Percentiles rank a stretch among this genome's conserved stretches.
phyloP scores from a whole-genome alignment of 176 grass and related monocot genomes.

The Avena eriantha region DNA sequence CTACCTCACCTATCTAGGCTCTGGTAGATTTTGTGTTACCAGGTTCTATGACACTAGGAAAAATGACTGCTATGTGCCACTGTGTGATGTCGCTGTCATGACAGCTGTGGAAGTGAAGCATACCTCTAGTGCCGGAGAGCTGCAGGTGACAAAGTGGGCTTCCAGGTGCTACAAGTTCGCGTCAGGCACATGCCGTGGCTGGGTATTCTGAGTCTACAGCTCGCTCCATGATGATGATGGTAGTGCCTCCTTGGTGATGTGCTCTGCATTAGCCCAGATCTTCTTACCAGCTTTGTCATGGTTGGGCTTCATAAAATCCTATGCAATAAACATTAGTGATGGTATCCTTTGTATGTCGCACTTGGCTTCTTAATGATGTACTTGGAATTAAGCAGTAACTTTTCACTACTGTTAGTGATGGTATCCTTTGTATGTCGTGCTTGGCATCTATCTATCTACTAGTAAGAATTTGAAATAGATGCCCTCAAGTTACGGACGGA shows the following conservation, averaged over 20 bases:
- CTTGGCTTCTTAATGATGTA: too few relatives aligned
- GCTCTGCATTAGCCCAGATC: neutral
- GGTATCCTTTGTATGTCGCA: neutral
- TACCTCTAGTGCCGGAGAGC: neutral
- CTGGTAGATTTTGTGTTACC: neutral
- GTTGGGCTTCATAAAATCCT: neutral
- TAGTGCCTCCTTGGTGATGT: neutral
- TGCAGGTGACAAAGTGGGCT: neutral
- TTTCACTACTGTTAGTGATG: too few relatives aligned
- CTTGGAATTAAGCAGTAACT: too few relatives aligned
- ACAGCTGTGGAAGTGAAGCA: neutral
- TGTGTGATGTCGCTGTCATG: neutral
- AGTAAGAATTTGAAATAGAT: too few relatives aligned
- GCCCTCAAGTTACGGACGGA: too few relatives aligned
- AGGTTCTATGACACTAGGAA: constrained; percentile 2
- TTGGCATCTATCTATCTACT: too few relatives aligned
- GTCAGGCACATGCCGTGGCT: neutral
- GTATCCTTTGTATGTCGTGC: too few relatives aligned
- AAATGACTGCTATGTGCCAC: neutral
- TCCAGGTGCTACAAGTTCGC: neutral
- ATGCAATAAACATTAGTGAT: neutral
- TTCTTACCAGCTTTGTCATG: neutral
- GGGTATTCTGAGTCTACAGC: neutral
- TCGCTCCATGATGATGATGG: neutral
- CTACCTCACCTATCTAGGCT: neutral